Evolutionary conservation across 345 rosid genomes (phyloP).

Genomic region (Citropsis articulata): DNA sequence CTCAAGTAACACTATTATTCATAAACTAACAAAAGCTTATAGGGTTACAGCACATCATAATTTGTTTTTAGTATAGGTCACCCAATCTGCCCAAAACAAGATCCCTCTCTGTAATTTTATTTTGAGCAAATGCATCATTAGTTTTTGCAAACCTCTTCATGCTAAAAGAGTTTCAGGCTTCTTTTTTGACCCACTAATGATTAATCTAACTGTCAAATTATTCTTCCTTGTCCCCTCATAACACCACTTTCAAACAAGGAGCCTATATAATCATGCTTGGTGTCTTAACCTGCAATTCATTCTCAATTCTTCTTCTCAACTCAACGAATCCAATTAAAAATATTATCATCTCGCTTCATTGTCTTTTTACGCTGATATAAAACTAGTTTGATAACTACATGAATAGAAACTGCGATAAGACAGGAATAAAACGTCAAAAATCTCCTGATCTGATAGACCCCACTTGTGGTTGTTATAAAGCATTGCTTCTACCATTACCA

Average conservation of each 20-base stretch:
- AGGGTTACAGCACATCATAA: conserved; percentile 12
- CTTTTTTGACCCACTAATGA: conserved; percentile 23
- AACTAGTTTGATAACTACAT: conserved; percentile 1
- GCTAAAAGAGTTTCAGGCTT: conserved; percentile 10
- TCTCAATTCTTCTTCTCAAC: conserved; percentile 3
- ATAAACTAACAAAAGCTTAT: conserved; percentile 20
- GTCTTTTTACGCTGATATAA: conserved; percentile 10
- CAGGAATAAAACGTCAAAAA: conserved; percentile 1
- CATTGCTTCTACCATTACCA: background rate
- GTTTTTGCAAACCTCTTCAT: conserved; percentile 6
- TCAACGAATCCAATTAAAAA: conserved; percentile 13
- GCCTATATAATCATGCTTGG: conserved; percentile 3
- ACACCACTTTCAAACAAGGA: conserved; percentile 15
- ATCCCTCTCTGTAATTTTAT: background rate
- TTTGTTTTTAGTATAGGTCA: background rate
- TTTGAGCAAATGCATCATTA: conserved; percentile 11
- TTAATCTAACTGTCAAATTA: conserved; percentile 24
- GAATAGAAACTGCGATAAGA: conserved; percentile 4
- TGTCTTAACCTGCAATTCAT: conserved; percentile 15
- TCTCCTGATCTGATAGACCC: conserved; percentile 17
- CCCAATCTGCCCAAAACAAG: background rate
- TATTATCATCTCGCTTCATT: background rate
- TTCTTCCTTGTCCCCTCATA: conserved; percentile 22
- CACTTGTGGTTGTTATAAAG: conserved; percentile 1
- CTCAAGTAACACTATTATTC: conserved; percentile 11